Conservation (phyloP, 192 early-diverging fungal genomes). For the Umbelopsis sp. region DNA sequence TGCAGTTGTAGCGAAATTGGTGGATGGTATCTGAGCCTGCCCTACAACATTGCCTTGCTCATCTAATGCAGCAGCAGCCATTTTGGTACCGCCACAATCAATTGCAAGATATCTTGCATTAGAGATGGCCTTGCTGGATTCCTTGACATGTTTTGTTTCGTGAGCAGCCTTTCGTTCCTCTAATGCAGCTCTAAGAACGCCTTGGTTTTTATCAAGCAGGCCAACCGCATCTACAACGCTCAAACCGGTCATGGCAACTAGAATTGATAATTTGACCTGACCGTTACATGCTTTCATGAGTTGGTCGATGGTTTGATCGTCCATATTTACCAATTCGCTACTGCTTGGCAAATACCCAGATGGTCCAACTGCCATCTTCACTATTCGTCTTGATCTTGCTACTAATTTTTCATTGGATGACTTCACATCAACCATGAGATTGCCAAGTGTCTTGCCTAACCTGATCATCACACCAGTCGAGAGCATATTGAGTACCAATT, state of each 20-base stretch:
- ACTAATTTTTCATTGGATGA: conserved; percentile 22
- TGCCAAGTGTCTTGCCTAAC: conserved; percentile 24
- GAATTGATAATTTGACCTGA: conserved; percentile 22
- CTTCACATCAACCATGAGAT: conserved; percentile 27
- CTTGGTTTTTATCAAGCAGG: background rate
- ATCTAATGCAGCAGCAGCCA: conserved; percentile 10
- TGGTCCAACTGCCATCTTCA: conserved; percentile 11
- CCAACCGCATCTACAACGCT: background rate
- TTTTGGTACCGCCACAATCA: conserved; percentile 26
- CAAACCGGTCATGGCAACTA: conserved; percentile 21
- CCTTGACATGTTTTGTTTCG: no score
- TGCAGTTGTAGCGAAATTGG: conserved; percentile 14
- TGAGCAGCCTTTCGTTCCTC: background rate
- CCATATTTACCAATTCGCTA: background rate
- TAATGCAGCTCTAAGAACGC: conserved; percentile 12
- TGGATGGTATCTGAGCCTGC: background rate
- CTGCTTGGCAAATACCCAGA: conserved; percentile 5
- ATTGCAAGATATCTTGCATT: conserved; percentile 8
- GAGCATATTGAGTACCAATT: conserved; percentile 28
- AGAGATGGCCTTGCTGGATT: background rate
- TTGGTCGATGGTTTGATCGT: background rate
- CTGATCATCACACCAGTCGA: conserved; percentile 24
- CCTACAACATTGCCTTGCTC: conserved; percentile 10
- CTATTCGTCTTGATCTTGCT: conserved; percentile 13
- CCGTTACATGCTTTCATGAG: conserved; percentile 23